phyloP scores from a whole-genome alignment of 805 yeast genomes.

The Metschnikowia shivogae region DNA sequence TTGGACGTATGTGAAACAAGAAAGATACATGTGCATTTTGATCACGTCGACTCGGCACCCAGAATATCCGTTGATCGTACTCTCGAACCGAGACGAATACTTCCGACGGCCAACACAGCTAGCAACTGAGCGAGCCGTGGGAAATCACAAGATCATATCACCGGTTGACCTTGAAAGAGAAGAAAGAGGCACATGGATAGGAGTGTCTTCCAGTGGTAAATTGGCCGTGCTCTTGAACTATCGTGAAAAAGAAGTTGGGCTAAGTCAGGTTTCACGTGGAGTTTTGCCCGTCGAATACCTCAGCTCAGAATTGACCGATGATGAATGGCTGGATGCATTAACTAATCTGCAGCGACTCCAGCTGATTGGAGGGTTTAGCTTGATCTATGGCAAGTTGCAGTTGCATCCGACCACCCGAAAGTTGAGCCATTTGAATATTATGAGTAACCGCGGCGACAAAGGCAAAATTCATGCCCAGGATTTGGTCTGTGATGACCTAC shows the following conservation, averaged over 20 bases:
- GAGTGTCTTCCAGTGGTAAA: constrained; percentile 54
- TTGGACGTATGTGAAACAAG: neutral
- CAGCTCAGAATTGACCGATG: constrained; percentile 27
- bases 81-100: constrained; percentile 87
- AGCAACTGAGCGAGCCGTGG: constrained; percentile 39
- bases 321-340: constrained; percentile 43
- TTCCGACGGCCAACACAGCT: constrained; percentile 65
- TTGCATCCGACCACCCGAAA: constrained; percentile 20
- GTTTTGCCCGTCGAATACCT: constrained; percentile 45
- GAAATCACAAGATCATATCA: constrained; percentile 44
- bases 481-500: constrained; percentile 7
- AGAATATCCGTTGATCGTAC: constrained; percentile 66
- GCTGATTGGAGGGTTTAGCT: constrained; percentile 59
- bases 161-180: constrained; percentile 72
- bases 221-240: constrained; percentile 75
- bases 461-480: constrained; percentile 29
- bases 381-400: constrained; percentile 50
- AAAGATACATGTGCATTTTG: constrained; percentile 69
- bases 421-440: constrained; percentile 37
- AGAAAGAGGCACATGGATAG: constrained; percentile 92
- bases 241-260: constrained; percentile 41
- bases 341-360: constrained; percentile 9
- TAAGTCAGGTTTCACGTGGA: constrained; percentile 49
- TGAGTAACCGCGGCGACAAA: constrained; percentile 48
- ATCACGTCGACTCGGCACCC: constrained; percentile 65